Evolutionary conservation across 768 basidiomycete genomes (phyloP), one percentile per base, ranked within the genome.

Genomic region (Phylloporus scabripes): DNA sequence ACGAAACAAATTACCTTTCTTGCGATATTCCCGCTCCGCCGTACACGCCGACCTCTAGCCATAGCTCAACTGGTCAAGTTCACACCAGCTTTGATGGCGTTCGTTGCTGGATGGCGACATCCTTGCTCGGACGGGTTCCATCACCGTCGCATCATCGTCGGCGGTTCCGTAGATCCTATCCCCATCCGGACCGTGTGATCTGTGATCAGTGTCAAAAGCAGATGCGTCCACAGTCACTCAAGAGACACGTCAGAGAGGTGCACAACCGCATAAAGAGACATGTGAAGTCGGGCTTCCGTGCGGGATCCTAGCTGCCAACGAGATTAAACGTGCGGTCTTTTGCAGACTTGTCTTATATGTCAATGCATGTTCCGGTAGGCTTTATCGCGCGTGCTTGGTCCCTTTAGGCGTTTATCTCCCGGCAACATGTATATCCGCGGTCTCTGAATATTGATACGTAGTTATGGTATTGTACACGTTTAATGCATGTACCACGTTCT

Each of bases 211-310:
- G 63, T 46, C 10, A 21, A 1, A 64, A 59, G 36, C 0, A 0
- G 0, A 54, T 64, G 59, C 45, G 54, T 2, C 52, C 11, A 29
- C 52, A 55, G 15, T 65, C 63, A 1, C 34, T 56, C 0, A 52
- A 1, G 15, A 50, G 63, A 23, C 63, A 64, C 28, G n/a, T 51
- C 0, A 50, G 26, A 4, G 63, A 64, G 15, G 55, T 63, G 0
- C 63, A 64, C 4, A 7, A 56, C 0, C 45, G 34, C 10, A 45
- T 56, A 15, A 64, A 54, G 50, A 55, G 63, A 20, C 36, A 44
- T 14, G 4, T 41, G 0, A 53, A 50, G 24, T 20, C 44, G 15
- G 23, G 18, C 21, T 31, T 24, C 20, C 29, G 45, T 4, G 17
- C 43, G 32, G 36, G 31, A 34, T 28, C 45, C 37, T 49, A 21